phyloP scores from a whole-genome alignment of 768 basidiomycete genomes.

The Lentinula raphanica region DNA sequence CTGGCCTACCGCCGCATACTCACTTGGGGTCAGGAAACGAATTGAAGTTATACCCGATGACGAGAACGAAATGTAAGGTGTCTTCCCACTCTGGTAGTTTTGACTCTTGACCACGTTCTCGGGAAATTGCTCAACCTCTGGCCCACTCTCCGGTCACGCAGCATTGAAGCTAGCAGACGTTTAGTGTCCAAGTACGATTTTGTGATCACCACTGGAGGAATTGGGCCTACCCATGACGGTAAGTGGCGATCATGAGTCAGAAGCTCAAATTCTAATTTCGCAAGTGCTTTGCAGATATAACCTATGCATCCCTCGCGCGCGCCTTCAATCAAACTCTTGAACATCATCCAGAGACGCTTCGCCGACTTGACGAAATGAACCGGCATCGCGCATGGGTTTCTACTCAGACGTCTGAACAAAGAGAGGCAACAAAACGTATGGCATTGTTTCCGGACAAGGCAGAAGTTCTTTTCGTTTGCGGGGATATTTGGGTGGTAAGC shows the following conservation, averaged over 20 bases:
- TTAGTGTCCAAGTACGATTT: constrained; percentile 83
- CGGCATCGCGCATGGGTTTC: constrained; percentile 51
- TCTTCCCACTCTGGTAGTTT: constrained; percentile 4
- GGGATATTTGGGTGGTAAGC: constrained; percentile 83
- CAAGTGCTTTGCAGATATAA: constrained; percentile 57
- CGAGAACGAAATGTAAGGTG: constrained; percentile 85
- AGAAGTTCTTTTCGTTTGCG: constrained; percentile 74
- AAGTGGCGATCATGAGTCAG: constrained; percentile 15
- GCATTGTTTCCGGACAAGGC: constrained; percentile 78
- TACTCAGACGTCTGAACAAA: constrained; percentile 70
- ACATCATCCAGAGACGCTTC: constrained; percentile 74
- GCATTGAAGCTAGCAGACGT: constrained; percentile 78
- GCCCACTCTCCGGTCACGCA: constrained; percentile 21
- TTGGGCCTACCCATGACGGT: constrained; percentile 91
- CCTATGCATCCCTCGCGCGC: constrained; percentile 81
- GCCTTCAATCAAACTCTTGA: constrained; percentile 71
- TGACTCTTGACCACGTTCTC: neutral
- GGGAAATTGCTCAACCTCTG: neutral
- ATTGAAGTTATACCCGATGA: constrained; percentile 91
- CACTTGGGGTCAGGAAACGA: constrained; percentile 53
- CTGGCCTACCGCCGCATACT: constrained; percentile 2
- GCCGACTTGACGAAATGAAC: constrained; percentile 61
- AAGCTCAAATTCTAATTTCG: neutral
- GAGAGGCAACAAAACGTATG: constrained; percentile 78
- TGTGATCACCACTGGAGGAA: constrained; percentile 87